Evolutionary conservation across 192 early-diverging fungal genomes (phyloP).

Genomic region (Mortierella antarctica): DNA sequence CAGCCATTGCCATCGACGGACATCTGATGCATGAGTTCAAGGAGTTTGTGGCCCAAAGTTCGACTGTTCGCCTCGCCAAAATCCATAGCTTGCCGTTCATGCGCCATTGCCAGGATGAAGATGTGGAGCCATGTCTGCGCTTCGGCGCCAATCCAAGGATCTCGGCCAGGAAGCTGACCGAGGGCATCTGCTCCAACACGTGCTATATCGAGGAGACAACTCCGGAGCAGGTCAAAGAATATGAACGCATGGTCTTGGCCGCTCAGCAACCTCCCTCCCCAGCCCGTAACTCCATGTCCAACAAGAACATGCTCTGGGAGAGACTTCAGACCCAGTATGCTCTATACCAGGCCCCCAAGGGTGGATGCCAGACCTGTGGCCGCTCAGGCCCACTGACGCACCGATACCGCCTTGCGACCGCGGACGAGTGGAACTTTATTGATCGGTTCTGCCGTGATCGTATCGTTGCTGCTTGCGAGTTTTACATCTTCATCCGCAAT

Average conservation of each 20-base stretch:
- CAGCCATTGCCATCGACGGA: conserved; percentile 73
- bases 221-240: conserved; percentile 59
- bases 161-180: conserved; percentile 89
- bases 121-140: conserved; percentile 92
- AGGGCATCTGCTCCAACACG: conserved; percentile 88
- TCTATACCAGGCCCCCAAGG: conserved; percentile 50
- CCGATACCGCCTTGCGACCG: conserved; percentile 76
- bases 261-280: conserved; percentile 58
- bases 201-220: conserved; percentile 91
- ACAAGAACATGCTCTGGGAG: conserved; percentile 67
- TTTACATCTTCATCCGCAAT: conserved; percentile 94
- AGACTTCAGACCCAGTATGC: conserved; percentile 55
- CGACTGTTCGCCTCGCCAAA: conserved; percentile 76
- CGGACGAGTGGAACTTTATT: conserved; percentile 82
- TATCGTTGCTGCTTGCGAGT: conserved; percentile 93
- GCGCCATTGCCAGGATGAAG: conserved; percentile 88
- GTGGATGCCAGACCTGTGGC: conserved; percentile 68
- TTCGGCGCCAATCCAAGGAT: conserved; percentile 94
- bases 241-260: conserved; percentile 46
- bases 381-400: conserved; percentile 62
- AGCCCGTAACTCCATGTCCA: conserved; percentile 58
- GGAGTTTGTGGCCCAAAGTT: conserved; percentile 81
- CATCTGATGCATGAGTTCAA: conserved; percentile 85
- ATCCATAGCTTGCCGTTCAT: conserved; percentile 87
- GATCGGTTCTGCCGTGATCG: conserved; percentile 92